Base-by-base conservation (phyloP, 2,329 filamentous ascomycete genomes). In the Hypomyces perniciosus region DNA sequence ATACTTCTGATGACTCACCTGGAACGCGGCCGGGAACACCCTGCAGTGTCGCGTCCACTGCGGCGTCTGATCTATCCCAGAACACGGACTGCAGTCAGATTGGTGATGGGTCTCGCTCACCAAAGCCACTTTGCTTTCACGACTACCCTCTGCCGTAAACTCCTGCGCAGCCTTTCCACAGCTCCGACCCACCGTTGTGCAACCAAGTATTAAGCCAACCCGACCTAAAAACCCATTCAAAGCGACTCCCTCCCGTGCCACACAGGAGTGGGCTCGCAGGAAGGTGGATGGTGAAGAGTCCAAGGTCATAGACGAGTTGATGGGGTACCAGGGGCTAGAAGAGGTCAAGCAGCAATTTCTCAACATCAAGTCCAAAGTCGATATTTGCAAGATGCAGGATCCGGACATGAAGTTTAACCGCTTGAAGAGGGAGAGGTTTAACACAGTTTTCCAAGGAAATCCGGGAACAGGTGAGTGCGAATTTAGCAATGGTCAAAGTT, bases 401-500 rank as follows among this genome's bases (percentile, higher is more conserved):
- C 38, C 41, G 8, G 48, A 44, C 12, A 27, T 27, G 12, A 31
- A 13, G 26, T 10, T 48, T 20, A 43, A 43, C 27, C 27, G 33
- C 45, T 13, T 46, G n/a, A 29, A 40, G 27, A 28, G n/a, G 7
- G 50, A 52, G 39, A 48, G 46, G 29, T 53, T 51, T 10, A 46
- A 42, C 9, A 28, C 34, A 8, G 26, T 48, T 13, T 52, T 52
- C n/a, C 44, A 43, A 13, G 50, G 50, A n/a, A 52, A 52, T 42
- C 50, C 50, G 0, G 50, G 50, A 9, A 52, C 50, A 27, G 51
- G 51, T 53, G n/a, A 40, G 46, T 27, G 5, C 35, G 29, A 29
- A 9, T 12, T 30, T 28, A 37, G 3, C 37, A 29, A 39, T 20
- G 12, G 26, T 20, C 8, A 10, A 7, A 5, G 12, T 4, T 30